phyloP scores from a whole-genome alignment of 768 basidiomycete genomes.

The Tulasnella sp. region DNA sequence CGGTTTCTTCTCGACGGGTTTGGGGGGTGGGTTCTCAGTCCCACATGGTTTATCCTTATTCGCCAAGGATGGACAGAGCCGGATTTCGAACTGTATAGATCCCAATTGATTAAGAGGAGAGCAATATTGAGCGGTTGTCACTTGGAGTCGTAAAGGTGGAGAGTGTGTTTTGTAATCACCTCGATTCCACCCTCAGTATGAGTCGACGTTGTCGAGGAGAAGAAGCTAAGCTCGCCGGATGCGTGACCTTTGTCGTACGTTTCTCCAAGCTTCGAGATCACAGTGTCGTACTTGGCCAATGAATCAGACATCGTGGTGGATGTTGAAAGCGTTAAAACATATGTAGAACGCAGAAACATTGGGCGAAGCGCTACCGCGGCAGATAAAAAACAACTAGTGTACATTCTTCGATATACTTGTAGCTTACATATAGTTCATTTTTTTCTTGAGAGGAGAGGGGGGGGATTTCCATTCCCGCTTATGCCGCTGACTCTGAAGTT shows the following conservation, averaged over 20 bases:
- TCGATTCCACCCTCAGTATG: conserved; percentile 54
- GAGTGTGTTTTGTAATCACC: too few species aligned
- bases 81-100: conserved; percentile 66
- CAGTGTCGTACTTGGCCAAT: not conserved
- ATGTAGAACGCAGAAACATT: too few species aligned
- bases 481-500: too few species aligned
- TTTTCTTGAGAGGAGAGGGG: too few species aligned
- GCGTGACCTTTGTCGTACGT: conserved; percentile 33
- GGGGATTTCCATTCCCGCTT: too few species aligned
- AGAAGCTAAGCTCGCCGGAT: conserved; percentile 64
- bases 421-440: too few species aligned
- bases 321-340: too few species aligned
- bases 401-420: too few species aligned
- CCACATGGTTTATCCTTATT: conserved; percentile 52
- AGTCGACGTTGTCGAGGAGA: conserved; percentile 56
- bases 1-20: conserved; percentile 27
- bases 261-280: conserved; percentile 9
- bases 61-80: conserved; percentile 74
- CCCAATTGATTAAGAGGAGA: not conserved
- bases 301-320: not conserved
- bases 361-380: too few species aligned
- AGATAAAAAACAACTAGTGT: too few species aligned
- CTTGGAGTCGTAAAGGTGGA: too few species aligned
- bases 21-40: conserved; percentile 31
- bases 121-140: not conserved